A percentile compares a stretch with the other conserved stretches of the same genome.
These are phyloP conservation scores for Stephanodiscus triporus DNA, from an alignment of 108 stramenopile species.

Conservation along the genomic window DNA sequence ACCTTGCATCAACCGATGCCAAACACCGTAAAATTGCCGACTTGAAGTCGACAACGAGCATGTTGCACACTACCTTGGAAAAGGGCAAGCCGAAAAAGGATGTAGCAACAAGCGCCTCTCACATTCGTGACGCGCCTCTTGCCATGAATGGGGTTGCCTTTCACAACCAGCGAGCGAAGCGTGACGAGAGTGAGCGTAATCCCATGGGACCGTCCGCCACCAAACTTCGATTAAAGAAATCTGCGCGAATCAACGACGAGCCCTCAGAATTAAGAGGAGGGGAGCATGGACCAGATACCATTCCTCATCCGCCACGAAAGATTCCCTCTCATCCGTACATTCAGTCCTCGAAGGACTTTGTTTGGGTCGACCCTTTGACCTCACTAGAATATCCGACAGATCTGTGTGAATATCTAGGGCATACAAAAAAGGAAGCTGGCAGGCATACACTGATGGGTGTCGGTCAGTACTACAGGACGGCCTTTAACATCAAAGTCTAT, in stretches of 20 bases:
- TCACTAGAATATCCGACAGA: slow-evolving; percentile 77
- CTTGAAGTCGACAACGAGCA: slow-evolving; percentile 38
- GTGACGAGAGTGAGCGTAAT: slow-evolving; percentile 9
- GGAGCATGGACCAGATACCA: slow-evolving; percentile 9
- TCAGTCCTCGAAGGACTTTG: slow-evolving; percentile 65
- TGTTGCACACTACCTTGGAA: slow-evolving; percentile 32
- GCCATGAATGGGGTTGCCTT: slow-evolving; percentile 24
- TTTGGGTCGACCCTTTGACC: slow-evolving; percentile 77
- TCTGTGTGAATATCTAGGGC: slow-evolving; percentile 70
- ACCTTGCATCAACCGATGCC: slow-evolving; percentile 16
- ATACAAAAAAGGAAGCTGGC: slow-evolving; percentile 72
- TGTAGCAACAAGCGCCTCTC: slow-evolving; percentile 39
- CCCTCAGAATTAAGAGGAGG: slow-evolving; percentile 3
- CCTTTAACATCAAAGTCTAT: slow-evolving; percentile 87
- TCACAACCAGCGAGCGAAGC: slow-evolving; percentile 10
- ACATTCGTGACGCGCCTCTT: slow-evolving; percentile 37
- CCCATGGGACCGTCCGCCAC: not conserved
- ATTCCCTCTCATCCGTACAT: slow-evolving; percentile 83
- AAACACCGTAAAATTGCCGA: slow-evolving; percentile 30
- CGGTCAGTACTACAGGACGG: slow-evolving; percentile 78
- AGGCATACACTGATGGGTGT: slow-evolving; percentile 86
- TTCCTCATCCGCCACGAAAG: slow-evolving; percentile 38
- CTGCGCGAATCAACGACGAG: not conserved
- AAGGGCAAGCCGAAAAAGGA: slow-evolving; percentile 4
- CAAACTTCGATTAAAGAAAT: slow-evolving; percentile 9